Conservation (phyloP, 768 basidiomycete genomes). For the Auriculariales sp. region DNA sequence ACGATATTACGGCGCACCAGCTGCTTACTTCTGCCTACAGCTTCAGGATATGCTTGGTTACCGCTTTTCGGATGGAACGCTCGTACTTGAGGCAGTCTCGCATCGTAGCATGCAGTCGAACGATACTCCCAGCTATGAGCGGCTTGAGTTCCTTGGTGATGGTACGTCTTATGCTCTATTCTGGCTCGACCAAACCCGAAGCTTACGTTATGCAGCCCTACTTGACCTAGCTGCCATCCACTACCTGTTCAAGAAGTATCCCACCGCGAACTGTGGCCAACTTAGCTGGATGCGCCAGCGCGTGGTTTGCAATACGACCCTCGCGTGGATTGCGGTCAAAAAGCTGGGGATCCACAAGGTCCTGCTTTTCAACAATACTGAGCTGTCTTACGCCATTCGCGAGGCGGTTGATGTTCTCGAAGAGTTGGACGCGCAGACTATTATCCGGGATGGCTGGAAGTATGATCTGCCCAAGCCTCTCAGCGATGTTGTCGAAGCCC, state of each 20-base stretch:
- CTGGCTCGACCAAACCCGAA: neutral
- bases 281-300: conserved; percentile 56
- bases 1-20: neutral
- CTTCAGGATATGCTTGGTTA: conserved; percentile 60
- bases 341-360: conserved; percentile 53
- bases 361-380: conserved; percentile 52
- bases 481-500: conserved; percentile 73
- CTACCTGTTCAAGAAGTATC: conserved; percentile 57
- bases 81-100: conserved; percentile 68
- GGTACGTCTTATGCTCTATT: conserved; percentile 31
- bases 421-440: conserved; percentile 38
- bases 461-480: conserved; percentile 77
- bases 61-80: conserved; percentile 41
- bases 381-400: conserved; percentile 49
- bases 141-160: conserved; percentile 82
- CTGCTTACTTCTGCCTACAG: neutral
- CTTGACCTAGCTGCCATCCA: conserved; percentile 58
- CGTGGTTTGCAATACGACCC: conserved; percentile 58
- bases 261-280: conserved; percentile 58
- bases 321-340: conserved; percentile 55
- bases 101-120: conserved; percentile 58
- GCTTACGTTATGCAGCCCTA: conserved; percentile 29
- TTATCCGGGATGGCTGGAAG: conserved; percentile 60
- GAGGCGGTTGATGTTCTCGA: conserved; percentile 47
- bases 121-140: conserved; percentile 57